Evolutionary conservation across 1,284 basidiomycete genomes (phyloP).

Genomic region (Cutaneotrichosporon arboriforme): DNA sequence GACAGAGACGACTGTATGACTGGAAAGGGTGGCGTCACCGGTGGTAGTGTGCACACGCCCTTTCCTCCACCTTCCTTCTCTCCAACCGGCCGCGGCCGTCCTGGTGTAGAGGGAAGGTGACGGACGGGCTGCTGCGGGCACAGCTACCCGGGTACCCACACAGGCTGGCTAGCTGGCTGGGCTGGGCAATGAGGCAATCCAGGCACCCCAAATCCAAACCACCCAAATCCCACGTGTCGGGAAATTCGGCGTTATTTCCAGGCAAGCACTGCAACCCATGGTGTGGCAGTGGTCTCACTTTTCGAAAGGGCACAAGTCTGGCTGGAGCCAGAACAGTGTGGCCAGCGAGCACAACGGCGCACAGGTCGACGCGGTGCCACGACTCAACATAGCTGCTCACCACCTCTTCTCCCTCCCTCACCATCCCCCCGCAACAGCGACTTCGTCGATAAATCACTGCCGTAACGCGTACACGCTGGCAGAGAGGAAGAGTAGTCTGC

Average conservation of each 20-base stretch:
- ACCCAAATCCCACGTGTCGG: not conserved
- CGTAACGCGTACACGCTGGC: slow-evolving; percentile 14
- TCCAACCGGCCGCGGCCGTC: no score
- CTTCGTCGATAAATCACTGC: slow-evolving; percentile 36
- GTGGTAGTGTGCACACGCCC: not conserved
- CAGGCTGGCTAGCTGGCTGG: no score
- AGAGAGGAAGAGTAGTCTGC: slow-evolving; percentile 36
- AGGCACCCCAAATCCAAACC: no score
- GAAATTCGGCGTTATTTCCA: not conserved
- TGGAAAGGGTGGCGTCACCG: not conserved
- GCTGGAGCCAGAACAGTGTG: no score
- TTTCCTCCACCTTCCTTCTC: no score
- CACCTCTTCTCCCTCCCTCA: slow-evolving; percentile 6
- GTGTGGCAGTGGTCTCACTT: not conserved
- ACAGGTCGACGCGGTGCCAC: not conserved
- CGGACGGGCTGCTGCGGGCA: no score
- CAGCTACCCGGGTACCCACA: no score
- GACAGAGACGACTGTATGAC: no score
- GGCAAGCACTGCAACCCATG: not conserved
- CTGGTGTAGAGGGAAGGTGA: no score
- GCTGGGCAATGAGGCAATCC: no score
- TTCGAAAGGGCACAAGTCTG: not conserved
- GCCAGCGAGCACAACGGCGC: no score
- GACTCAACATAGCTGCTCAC: not conserved
- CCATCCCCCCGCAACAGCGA: slow-evolving; percentile 16